Evolutionary conservation across 495 filamentous ascomycete species (phyloP).

Genomic region (Podospora appendiculata): DNA sequence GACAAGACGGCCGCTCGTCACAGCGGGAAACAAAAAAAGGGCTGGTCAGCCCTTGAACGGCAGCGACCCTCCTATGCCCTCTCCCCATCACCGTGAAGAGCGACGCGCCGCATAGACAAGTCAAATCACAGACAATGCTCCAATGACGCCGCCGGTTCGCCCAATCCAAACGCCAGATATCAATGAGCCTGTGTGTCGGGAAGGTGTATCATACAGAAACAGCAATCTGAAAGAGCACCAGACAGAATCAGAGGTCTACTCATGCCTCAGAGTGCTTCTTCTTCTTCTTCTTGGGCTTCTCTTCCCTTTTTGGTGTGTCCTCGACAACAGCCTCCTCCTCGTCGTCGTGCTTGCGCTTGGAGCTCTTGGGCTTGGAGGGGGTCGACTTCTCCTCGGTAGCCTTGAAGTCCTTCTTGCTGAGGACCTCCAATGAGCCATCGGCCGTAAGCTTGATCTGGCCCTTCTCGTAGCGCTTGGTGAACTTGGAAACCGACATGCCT

Average conservation of each 20-base stretch:
- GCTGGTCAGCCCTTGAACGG: no score
- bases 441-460: constrained; percentile 55
- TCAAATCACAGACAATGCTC: constrained; percentile 14
- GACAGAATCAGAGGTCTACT: constrained; percentile 10
- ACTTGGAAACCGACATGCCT: constrained; percentile 57
- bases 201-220: constrained; percentile 31
- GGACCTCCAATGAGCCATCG: constrained; percentile 47
- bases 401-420: constrained; percentile 62
- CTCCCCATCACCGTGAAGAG: constrained; percentile 11
- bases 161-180: constrained; percentile 26
- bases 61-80: constrained; percentile 1
- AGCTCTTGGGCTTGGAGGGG: constrained; percentile 27
- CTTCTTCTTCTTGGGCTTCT: constrained; percentile 38
- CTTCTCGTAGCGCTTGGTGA: constrained; percentile 54
- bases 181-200: constrained; percentile 19
- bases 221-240: constrained; percentile 5
- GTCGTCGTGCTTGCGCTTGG: constrained; percentile 34
- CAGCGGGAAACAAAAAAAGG: no score
- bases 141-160: constrained; percentile 19
- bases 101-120: constrained; percentile 13
- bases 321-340: constrained; percentile 15
- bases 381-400: constrained; percentile 46
- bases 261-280: constrained; percentile 36
- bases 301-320: constrained; percentile 25
- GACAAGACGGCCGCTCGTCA: no score